Conservation (phyloP, 164 flowering plant species). For the Cinnamomum chago region DNA sequence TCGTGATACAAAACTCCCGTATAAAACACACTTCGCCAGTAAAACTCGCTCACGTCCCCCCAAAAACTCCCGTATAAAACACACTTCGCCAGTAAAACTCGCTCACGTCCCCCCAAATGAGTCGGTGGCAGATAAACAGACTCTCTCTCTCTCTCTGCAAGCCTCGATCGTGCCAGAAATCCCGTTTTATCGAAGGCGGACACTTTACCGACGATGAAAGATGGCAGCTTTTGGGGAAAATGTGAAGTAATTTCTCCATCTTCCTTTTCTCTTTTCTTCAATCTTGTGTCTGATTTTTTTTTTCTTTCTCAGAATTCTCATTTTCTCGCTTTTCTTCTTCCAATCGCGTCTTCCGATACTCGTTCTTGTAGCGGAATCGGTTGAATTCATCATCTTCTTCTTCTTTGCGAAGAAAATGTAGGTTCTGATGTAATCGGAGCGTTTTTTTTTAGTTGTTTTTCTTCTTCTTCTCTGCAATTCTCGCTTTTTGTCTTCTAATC, state of each 20-base stretch:
- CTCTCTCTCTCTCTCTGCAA: background rate
- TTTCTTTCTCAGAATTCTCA: conserved; percentile 7
- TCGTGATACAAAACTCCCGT: background rate
- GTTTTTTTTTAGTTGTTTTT: conserved; percentile 7
- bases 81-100: background rate
- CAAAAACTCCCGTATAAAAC: too few relatives aligned
- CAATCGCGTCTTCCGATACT: too few relatives aligned
- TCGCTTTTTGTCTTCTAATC: too few relatives aligned
- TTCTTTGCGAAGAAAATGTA: background rate
- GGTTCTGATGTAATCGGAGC: conserved; percentile 8
- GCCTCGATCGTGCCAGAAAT: background rate
- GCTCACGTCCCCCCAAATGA: conserved; percentile 1
- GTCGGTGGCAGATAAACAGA: conserved; percentile 2
- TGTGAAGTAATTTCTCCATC: conserved; percentile 2
- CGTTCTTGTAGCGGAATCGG: background rate
- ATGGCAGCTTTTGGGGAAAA: conserved; percentile 13
- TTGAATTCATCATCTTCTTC: background rate
- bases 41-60: conserved; percentile 10
- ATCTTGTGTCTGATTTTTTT: background rate
- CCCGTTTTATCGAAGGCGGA: background rate
- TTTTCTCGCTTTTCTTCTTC: background rate
- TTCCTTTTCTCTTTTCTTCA: conserved; percentile 5
- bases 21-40: background rate
- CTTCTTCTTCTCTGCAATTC: too few relatives aligned
- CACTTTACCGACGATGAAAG: background rate